phyloP scores from a whole-genome alignment of 78 protist genomes.

The Dictyostelium discoideum region dicty_2.7 NC_007088.5:2768501-2769000 shows the following conservation, averaged over 20 bases:
- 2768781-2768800: slow-evolving; percentile 65
- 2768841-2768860: slow-evolving; percentile 17
- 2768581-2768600: background rate
- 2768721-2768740: background rate
- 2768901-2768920: background rate
- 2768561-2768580: slow-evolving; percentile 45
- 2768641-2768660: background rate
- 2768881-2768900: background rate
- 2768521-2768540: slow-evolving; percentile 45
- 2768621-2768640: background rate
- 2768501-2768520: slow-evolving; percentile 4
- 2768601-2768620: background rate
- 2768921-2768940: background rate
- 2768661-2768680: background rate
- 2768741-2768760: no score
- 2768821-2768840: slow-evolving; percentile 16
- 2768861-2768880: slow-evolving; percentile 24
- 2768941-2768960: background rate
- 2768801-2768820: background rate
- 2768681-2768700: background rate
- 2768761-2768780: slow-evolving; percentile 43
- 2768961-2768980: slow-evolving; percentile 1
- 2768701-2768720: background rate
- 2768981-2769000: background rate
- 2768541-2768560: slow-evolving; percentile 58